Conservation (phyloP, 106 monocot species). For the Dendrobium catenatum region DNA sequence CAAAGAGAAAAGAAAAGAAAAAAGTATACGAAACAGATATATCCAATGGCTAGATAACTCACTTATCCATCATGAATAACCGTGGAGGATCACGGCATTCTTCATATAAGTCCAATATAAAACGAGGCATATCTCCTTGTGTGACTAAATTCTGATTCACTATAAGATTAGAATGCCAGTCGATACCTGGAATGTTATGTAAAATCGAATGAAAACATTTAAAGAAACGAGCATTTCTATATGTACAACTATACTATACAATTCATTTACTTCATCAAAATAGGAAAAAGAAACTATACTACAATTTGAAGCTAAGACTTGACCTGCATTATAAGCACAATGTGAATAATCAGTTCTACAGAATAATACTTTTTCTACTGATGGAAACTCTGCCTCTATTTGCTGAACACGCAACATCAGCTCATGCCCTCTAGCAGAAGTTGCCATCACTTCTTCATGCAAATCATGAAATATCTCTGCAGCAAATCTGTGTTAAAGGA, state of each 20-base stretch:
- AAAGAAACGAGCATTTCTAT: neutral
- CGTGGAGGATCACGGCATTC: slow-evolving; percentile 86
- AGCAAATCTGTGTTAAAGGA: slow-evolving; percentile 59
- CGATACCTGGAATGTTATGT: slow-evolving; percentile 36
- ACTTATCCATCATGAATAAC: slow-evolving; percentile 91
- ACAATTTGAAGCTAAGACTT: neutral
- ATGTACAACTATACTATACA: neutral
- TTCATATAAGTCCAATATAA: slow-evolving; percentile 91
- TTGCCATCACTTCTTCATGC: slow-evolving; percentile 90
- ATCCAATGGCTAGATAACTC: slow-evolving; percentile 5
- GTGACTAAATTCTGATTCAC: slow-evolving; percentile 71
- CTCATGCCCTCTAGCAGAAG: slow-evolving; percentile 80
- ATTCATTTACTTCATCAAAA: too few relatives aligned
- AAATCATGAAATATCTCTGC: slow-evolving; percentile 86
- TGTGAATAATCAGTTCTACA: slow-evolving; percentile 38
- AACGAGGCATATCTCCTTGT: slow-evolving; percentile 91
- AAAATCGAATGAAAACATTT: neutral
- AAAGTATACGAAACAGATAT: neutral
- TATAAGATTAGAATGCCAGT: slow-evolving; percentile 79
- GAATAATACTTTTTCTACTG: slow-evolving; percentile 57
- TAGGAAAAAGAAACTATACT: too few relatives aligned
- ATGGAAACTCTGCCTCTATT: slow-evolving; percentile 87
- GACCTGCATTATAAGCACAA: slow-evolving; percentile 37
- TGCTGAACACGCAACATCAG: slow-evolving; percentile 84
- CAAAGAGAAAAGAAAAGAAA: neutral